Evolutionary conservation across 2,329 filamentous ascomycete genomes (phyloP).

Genomic region (Pseudogymnoascus sp.): DNA sequence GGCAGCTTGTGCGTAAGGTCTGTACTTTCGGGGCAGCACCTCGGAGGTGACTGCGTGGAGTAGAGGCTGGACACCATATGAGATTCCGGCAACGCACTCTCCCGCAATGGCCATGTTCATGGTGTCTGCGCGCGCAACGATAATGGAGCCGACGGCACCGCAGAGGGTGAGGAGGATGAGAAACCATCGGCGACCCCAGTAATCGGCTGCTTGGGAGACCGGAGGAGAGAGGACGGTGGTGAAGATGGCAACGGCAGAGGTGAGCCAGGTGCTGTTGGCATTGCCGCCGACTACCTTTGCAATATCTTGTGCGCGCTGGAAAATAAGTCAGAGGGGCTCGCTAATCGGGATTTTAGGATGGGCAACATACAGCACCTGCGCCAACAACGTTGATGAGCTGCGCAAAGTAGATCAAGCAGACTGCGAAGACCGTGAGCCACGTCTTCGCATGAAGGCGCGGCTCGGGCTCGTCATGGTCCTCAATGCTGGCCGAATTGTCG

Average conservation of each 20-base stretch:
- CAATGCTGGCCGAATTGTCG: conserved; percentile 8
- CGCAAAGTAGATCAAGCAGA: conserved; percentile 32
- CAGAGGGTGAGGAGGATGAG: conserved; percentile 30
- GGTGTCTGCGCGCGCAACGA: conserved; percentile 30
- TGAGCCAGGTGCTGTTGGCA: conserved; percentile 27
- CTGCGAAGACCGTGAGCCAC: conserved; percentile 29
- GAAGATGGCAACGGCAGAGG: conserved; percentile 30
- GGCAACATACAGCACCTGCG: conserved; percentile 12
- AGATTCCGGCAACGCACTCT: conserved; percentile 30
- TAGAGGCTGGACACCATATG: conserved; percentile 33
- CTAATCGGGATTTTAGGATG: background rate
- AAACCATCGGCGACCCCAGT: conserved; percentile 37
- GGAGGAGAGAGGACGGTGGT: conserved; percentile 32
- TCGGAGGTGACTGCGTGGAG: conserved; percentile 34
- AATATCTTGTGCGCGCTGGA: conserved; percentile 9
- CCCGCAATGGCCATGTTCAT: conserved; percentile 34
- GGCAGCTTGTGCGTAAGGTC: conserved; percentile 31
- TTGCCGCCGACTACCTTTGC: conserved; percentile 7
- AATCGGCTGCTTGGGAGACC: conserved; percentile 35
- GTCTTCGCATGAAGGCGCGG: conserved; percentile 30
- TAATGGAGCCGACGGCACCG: conserved; percentile 30
- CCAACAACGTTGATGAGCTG: conserved; percentile 31
- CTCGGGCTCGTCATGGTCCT: conserved; percentile 11
- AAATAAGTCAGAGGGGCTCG: background rate
- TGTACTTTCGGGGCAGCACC: conserved; percentile 32